These are phyloP conservation scores for Sideroxylon spinosum DNA, from an alignment of 179 eudicot species.

Conservation along the genomic window DNA sequence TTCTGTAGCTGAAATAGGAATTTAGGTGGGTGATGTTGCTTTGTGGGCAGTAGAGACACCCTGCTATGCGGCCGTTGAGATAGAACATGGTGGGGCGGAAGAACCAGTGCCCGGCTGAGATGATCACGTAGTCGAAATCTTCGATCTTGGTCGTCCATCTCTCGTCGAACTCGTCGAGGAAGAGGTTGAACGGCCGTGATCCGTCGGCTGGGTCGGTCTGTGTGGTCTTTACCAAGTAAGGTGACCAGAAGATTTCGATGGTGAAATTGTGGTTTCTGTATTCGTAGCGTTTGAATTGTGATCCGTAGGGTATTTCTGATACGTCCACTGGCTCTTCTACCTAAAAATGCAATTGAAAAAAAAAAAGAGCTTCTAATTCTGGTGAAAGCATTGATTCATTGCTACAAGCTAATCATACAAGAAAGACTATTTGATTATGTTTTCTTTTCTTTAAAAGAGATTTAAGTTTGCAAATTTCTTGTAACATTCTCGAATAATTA, in stretches of 20 bases:
- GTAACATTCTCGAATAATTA: no score
- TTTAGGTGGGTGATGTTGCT: slow-evolving; percentile 33
- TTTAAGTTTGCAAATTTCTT: no score
- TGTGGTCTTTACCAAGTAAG: slow-evolving; percentile 42
- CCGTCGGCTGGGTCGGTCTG: slow-evolving; percentile 42
- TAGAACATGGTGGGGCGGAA: slow-evolving; percentile 44
- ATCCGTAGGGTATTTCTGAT: slow-evolving; percentile 34
- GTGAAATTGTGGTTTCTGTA: slow-evolving; percentile 52
- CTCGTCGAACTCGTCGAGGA: slow-evolving; percentile 49
- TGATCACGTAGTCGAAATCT: slow-evolving; percentile 39
- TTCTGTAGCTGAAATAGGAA: slow-evolving; percentile 37
- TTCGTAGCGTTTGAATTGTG: slow-evolving; percentile 42
- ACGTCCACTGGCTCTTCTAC: slow-evolving; percentile 46
- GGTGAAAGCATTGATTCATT: no score
- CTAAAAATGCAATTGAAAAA: slow-evolving; percentile 23
- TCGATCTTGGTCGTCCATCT: slow-evolving; percentile 52
- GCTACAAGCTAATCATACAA: no score
- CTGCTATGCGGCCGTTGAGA: slow-evolving; percentile 33
- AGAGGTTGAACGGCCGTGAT: slow-evolving; percentile 41
- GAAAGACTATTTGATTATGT: no score
- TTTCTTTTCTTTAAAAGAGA: no score
- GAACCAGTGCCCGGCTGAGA: slow-evolving; percentile 63
- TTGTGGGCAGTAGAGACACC: slow-evolving; percentile 51
- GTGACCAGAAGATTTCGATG: slow-evolving; percentile 43
- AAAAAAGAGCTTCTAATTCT: no score